Percentiles rank a stretch among this genome's conserved stretches.
These are phyloP conservation scores for Neoscytalidium dimidiatum DNA, from an alignment of 2,329 filamentous ascomycete species.

Conservation along the genomic window DNA sequence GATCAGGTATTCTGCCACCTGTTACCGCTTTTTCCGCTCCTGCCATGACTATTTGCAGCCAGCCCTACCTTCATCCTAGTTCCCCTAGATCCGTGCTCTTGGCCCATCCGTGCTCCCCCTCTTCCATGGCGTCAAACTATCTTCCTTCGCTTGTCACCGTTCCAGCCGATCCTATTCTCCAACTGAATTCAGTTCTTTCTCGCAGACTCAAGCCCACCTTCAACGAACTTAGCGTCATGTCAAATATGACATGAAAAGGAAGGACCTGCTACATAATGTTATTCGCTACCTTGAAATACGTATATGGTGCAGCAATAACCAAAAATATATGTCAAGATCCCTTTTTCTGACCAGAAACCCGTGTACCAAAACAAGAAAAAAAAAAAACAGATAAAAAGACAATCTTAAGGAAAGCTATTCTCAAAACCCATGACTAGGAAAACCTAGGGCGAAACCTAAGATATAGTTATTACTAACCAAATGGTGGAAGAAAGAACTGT, in stretches of 20 bases:
- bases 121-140: background rate
- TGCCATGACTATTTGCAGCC: background rate
- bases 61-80: background rate
- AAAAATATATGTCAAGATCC: background rate
- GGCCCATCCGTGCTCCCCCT: background rate
- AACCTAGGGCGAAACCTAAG: constrained; percentile 9
- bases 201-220: background rate
- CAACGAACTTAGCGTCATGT: background rate
- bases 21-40: background rate
- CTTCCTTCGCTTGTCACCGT: background rate
- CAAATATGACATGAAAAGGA: background rate
- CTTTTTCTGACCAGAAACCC: constrained; percentile 12
- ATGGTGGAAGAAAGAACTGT: constrained; percentile 11
- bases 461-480: constrained; percentile 16
- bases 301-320: background rate
- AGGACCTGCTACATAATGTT: constrained; percentile 13
- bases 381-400: background rate
- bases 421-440: background rate
- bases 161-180: background rate
- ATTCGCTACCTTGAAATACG: constrained; percentile 16
- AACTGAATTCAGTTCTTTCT: background rate
- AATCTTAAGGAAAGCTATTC: background rate
- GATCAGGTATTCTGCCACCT: background rate
- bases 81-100: background rate
- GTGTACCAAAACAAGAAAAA: background rate